Percentiles rank a stretch among this genome's conserved stretches.
phyloP scores from a whole-genome alignment of 1,284 basidiomycete species.

The Ganoderma lucidum region DNA sequence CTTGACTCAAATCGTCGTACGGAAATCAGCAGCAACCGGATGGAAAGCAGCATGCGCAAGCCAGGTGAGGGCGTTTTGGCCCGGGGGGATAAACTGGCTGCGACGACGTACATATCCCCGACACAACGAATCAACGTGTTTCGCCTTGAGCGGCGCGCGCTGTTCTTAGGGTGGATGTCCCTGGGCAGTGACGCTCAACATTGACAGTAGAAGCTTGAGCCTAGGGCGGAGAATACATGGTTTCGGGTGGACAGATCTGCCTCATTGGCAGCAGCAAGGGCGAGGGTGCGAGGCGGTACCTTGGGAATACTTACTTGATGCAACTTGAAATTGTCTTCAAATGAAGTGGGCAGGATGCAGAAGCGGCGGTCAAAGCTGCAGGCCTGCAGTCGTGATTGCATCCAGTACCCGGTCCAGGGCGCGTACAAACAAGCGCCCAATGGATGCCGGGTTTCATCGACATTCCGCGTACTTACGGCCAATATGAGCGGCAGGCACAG shows the following conservation, averaged over 20 bases:
- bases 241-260: no score
- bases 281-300: neutral
- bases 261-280: neutral
- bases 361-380: neutral
- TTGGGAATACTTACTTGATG: neutral
- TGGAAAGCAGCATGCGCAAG: neutral
- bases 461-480: no score
- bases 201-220: no score
- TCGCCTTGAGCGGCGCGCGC: neutral
- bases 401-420: neutral
- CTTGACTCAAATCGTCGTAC: neutral
- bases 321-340: neutral
- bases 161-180: neutral
- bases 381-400: neutral
- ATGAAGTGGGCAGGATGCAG: neutral
- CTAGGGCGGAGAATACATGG: neutral
- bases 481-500: neutral
- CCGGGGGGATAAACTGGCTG: no score
- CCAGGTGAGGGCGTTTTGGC: neutral
- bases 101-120: no score
- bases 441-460: no score
- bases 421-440: neutral
- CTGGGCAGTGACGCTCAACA: no score
- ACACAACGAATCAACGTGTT: neutral
- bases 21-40: neutral